Conservation (phyloP, 441 rosid genomes). For the Biscutella laevigata region DNA sequence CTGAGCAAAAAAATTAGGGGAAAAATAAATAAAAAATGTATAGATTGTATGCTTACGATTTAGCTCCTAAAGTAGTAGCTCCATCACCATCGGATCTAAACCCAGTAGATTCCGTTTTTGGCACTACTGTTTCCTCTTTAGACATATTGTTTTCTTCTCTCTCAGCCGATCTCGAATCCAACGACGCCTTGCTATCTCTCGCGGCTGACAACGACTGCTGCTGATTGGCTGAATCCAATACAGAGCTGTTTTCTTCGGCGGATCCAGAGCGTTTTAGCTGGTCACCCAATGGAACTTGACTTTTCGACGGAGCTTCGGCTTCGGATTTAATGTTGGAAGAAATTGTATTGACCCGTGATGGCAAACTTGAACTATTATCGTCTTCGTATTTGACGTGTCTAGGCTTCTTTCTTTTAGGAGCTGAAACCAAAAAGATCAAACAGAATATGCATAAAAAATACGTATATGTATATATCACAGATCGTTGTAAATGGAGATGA, state of each 20-base stretch:
- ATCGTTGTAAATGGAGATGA: neutral
- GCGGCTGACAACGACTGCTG: too few species aligned
- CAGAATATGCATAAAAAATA: conserved; percentile 6
- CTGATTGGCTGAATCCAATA: conserved; percentile 26
- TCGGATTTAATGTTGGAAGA: conserved; percentile 46
- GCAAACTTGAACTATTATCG: conserved; percentile 49
- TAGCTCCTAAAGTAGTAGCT: conserved; percentile 30
- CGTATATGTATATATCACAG: neutral
- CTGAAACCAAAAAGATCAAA: conserved; percentile 27
- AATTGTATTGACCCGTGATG: conserved; percentile 39
- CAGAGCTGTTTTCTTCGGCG: conserved; percentile 43
- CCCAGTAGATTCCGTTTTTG: conserved; percentile 46
- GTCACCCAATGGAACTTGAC: conserved; percentile 36
- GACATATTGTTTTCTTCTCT: conserved; percentile 30
- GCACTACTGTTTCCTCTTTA: conserved; percentile 54
- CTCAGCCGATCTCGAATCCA: conserved; percentile 42
- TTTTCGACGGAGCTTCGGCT: conserved; percentile 41
- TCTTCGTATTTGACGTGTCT: conserved; percentile 74
- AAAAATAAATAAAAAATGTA: neutral
- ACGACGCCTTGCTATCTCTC: conserved; percentile 24
- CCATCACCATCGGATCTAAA: conserved; percentile 48
- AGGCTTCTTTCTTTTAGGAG: conserved; percentile 90
- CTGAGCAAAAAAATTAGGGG: neutral
- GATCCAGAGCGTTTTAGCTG: conserved; percentile 38
- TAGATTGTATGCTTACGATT: conserved; percentile 40